Percentiles rank a stretch among this genome's conserved stretches.
Conservation (phyloP, 768 basidiomycete genomes). For the Gloeostereum incarnatum region DNA sequence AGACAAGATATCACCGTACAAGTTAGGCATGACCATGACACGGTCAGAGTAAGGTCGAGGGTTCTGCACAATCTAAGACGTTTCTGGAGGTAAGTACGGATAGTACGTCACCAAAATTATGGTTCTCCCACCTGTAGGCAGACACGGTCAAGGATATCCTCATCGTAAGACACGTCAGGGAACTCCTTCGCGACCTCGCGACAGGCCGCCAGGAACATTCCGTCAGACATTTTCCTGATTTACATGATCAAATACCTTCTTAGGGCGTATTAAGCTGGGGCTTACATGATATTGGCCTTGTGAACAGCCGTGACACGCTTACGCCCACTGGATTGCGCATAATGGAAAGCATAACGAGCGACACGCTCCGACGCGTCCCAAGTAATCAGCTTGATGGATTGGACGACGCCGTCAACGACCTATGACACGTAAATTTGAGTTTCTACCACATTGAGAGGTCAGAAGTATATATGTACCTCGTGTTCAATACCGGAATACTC, state of each 20-base stretch:
- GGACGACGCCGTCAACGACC: conserved; percentile 96
- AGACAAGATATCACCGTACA: conserved; percentile 92
- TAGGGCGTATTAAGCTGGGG: conserved; percentile 4
- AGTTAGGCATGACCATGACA: conserved; percentile 99
- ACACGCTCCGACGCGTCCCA: conserved; percentile 99
- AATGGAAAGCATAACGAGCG: conserved; percentile 97
- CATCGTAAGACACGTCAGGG: conserved; percentile 90
- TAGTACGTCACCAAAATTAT: neutral
- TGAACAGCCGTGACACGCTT: conserved; percentile 96
- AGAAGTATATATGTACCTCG: conserved; percentile 51
- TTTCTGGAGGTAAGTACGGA: neutral
- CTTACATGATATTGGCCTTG: conserved; percentile 98
- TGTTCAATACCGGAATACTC: conserved; percentile 99
- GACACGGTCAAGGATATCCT: conserved; percentile 93
- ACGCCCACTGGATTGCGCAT: conserved; percentile 81
- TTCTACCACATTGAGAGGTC: conserved; percentile 6
- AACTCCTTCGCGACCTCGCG: conserved; percentile 93
- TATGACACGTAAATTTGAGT: conserved; percentile 23
- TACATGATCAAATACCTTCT: conserved; percentile 6
- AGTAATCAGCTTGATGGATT: conserved; percentile 99
- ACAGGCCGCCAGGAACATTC: conserved; percentile 98
- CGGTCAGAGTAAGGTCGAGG: conserved; percentile 89
- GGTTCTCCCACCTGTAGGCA: conserved; percentile 72
- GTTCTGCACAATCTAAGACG: conserved; percentile 74
- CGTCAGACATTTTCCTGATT: conserved; percentile 97